Evolutionary conservation across 305 asterid species (phyloP).

Genomic region (Solanum hybrid): DNA sequence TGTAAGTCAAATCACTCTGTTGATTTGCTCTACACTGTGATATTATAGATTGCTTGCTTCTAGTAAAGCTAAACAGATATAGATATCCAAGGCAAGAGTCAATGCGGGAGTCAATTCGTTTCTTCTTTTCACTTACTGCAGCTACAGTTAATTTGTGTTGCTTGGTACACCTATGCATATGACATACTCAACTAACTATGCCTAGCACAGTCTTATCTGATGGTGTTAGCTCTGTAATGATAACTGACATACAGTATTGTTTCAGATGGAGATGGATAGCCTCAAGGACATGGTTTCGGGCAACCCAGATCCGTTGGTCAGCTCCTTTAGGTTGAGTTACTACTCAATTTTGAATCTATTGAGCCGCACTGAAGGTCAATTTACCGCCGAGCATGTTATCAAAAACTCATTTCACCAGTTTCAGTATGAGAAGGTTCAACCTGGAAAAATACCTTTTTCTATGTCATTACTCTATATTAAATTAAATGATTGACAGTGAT

Average conservation of each 20-base stretch:
- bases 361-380: conserved; percentile 98
- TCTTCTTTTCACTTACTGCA: neutral
- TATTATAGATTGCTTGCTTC: neutral
- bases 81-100: neutral
- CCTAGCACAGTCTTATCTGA: neutral
- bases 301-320: conserved; percentile 90
- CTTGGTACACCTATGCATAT: neutral
- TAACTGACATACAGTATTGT: neutral
- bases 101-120: neutral
- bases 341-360: conserved; percentile 84
- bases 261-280: conserved; percentile 91
- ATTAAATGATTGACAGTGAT: conserved; percentile 17
- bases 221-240: neutral
- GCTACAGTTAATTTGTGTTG: neutral
- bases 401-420: conserved; percentile 88
- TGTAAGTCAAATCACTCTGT: neutral
- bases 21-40: neutral
- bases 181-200: neutral
- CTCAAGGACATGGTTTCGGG: conserved; percentile 96
- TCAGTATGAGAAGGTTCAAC: conserved; percentile 89
- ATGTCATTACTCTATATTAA: neutral
- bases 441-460: neutral
- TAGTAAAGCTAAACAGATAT: neutral
- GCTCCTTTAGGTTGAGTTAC: conserved; percentile 95
- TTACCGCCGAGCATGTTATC: conserved; percentile 98